phyloP scores from a whole-genome alignment of 2,329 filamentous ascomycete species.

The Tolypocladium ovalisporum region DNA sequence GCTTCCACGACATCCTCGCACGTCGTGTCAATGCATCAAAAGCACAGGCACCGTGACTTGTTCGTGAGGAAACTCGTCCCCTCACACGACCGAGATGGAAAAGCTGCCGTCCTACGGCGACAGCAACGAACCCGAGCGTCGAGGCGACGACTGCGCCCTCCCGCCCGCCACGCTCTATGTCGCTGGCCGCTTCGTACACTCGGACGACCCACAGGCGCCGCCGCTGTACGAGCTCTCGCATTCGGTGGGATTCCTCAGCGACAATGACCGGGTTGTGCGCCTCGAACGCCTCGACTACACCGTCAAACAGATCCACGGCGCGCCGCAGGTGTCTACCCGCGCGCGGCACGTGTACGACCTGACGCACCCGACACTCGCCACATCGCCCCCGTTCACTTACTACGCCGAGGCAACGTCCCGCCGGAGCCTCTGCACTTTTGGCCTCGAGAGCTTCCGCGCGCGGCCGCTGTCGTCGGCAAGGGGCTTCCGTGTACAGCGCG shows the following conservation, averaged over 20 bases:
- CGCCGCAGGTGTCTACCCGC: slow-evolving; percentile 14
- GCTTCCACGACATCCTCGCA: neutral
- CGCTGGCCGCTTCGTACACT: slow-evolving; percentile 22
- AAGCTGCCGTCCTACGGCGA: slow-evolving; percentile 14
- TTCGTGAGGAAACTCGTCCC: neutral
- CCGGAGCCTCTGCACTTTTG: slow-evolving; percentile 16
- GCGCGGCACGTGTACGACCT: slow-evolving; percentile 23
- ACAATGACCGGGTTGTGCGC: slow-evolving; percentile 18
- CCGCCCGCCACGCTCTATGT: slow-evolving; percentile 21
- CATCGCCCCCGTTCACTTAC: slow-evolving; percentile 18
- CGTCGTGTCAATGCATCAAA: neutral
- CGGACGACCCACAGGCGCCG: slow-evolving; percentile 13
- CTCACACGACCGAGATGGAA: neutral
- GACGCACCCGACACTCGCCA: slow-evolving; percentile 16
- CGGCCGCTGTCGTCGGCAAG: slow-evolving; percentile 10
- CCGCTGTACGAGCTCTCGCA: slow-evolving; percentile 26
- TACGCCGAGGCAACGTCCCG: slow-evolving; percentile 20
- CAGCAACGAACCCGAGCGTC: slow-evolving; percentile 1
- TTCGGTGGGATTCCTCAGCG: slow-evolving; percentile 18
- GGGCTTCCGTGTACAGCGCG: slow-evolving; percentile 19
- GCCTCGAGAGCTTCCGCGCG: slow-evolving; percentile 14
- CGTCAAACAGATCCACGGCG: slow-evolving; percentile 11
- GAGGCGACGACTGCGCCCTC: slow-evolving; percentile 7
- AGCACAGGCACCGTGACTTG: too few species aligned
- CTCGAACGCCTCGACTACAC: slow-evolving; percentile 20